A percentile compares a stretch with the other conserved stretches of the same genome.
phyloP scores from a whole-genome alignment of 106 monocot species.

The Gastrodia elata region DNA sequence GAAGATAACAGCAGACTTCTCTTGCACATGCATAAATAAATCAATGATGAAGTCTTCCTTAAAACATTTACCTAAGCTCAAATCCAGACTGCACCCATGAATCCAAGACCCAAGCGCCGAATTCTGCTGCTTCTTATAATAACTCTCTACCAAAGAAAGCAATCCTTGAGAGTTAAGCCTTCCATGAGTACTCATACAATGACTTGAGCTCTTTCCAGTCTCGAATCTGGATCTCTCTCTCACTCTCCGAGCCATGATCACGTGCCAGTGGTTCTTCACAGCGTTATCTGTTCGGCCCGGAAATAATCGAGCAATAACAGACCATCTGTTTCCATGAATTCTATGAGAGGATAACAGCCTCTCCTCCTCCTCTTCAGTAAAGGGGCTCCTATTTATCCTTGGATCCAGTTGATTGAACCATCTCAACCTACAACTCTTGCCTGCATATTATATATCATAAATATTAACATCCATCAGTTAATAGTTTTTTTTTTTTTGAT shows the following conservation, averaged over 20 bases:
- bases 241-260: constrained; percentile 53
- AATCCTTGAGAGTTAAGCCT: neutral
- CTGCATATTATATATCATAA: constrained; percentile 16
- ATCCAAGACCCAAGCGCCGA: neutral
- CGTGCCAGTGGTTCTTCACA: constrained; percentile 91
- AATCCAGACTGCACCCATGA: neutral
- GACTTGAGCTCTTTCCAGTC: neutral
- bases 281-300: constrained; percentile 81
- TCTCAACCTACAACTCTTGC: constrained; percentile 83
- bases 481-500: neutral
- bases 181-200: neutral
- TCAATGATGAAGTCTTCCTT: too few species aligned
- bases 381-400: constrained; percentile 66
- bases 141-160: neutral
- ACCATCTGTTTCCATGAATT: constrained; percentile 75
- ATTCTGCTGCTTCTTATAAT: neutral
- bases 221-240: constrained; percentile 25
- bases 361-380: constrained; percentile 73
- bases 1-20: too few species aligned
- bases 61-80: neutral
- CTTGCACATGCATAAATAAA: too few species aligned
- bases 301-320: constrained; percentile 60
- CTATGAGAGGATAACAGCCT: constrained; percentile 53
- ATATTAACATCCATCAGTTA: neutral
- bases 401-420: constrained; percentile 94